Evolutionary conservation across 2,329 filamentous ascomycete genomes (phyloP), one percentile per base, ranked within the genome.

Genomic region (Ceratocystiopsis minuta): DNA sequence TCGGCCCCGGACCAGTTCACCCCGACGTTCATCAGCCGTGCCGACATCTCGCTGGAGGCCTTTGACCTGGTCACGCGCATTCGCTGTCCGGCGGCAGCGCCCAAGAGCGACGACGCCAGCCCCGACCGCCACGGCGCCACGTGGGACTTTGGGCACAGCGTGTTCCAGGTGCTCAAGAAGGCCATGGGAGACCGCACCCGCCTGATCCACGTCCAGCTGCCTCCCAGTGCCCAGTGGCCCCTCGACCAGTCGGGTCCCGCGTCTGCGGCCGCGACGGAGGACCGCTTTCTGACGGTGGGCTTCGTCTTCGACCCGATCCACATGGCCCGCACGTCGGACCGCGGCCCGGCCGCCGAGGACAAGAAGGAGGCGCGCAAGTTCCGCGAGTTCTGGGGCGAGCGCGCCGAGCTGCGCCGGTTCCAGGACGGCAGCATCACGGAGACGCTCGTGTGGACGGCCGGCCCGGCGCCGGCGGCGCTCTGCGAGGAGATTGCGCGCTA

Each of bases 401-500:
- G 90, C 56, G 75, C 90, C 1, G 90, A 98, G 57, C 67, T 98
- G 37, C 75, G 90, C 49, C 81, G 90, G 16, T 98, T 98, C 66
- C 92, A 87, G 52, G 86, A 96, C 53, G 90, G 90, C 17, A 88
- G 80, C 51, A 95, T 98, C 49, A 68, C 86, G 10, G 92, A 98
- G 58, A 94, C 83, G 53, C 65, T 96, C 28, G 78, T 93, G 16
- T 98, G 90, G 90, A 67, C 67, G 2, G 71, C 77, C 49, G 41
- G 41, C 12, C 68, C 72, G 42, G 64, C 70, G 2, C 64, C 75
- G 2, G 64, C 68, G 3, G 72, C 78, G 7, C 74, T 94, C 16
- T 73, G 85, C 41, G 72, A 85, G 53, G 85, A 94, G 50, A 90
- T 96, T 45, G 63, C 86, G 38, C 65, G 68, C 4, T 82, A 87